A percentile compares a stretch with the other conserved stretches of the same genome.
Evolutionary conservation across 441 rosid species (phyloP).

Genomic region (Populus tomentosa): DNA sequence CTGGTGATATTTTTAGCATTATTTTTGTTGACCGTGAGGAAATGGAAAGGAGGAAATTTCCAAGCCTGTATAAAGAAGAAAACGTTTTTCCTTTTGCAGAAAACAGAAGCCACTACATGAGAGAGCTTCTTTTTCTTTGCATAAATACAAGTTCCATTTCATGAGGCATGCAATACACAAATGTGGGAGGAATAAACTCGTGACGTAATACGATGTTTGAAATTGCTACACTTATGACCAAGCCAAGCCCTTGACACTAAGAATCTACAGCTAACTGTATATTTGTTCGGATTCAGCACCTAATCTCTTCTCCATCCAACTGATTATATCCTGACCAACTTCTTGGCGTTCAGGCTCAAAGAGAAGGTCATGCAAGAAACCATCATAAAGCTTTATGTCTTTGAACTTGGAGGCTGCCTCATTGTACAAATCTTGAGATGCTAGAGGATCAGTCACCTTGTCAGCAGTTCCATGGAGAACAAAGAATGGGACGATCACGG

Average conservation of each 20-base stretch:
- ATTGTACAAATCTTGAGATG: slow-evolving; percentile 76
- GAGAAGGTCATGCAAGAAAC: slow-evolving; percentile 90
- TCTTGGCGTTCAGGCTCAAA: slow-evolving; percentile 90
- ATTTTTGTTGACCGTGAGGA: not conserved
- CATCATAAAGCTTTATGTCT: slow-evolving; percentile 83
- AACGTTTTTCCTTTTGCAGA: no score
- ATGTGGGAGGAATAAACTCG: not conserved
- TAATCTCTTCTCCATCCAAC: slow-evolving; percentile 81
- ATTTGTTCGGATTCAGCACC: slow-evolving; percentile 14
- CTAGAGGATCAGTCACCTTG: slow-evolving; percentile 85
- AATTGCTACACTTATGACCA: not conserved
- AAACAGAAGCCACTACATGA: not conserved
- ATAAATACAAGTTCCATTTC: slow-evolving; percentile 11
- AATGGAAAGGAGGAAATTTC: not conserved
- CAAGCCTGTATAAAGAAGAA: not conserved
- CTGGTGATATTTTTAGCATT: not conserved
- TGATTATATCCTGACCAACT: slow-evolving; percentile 68
- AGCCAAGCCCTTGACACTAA: not conserved
- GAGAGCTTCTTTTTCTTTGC: not conserved
- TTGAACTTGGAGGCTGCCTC: slow-evolving; percentile 75
- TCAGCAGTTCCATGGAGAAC: slow-evolving; percentile 95
- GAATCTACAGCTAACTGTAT: slow-evolving; percentile 12
- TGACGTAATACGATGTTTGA: not conserved
- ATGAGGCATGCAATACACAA: not conserved
- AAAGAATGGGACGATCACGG: slow-evolving; percentile 73